Evolutionary conservation across 2,329 filamentous ascomycete species (phyloP), one percentile per base, ranked within the genome.

Genomic region (Capronia americana): DNA sequence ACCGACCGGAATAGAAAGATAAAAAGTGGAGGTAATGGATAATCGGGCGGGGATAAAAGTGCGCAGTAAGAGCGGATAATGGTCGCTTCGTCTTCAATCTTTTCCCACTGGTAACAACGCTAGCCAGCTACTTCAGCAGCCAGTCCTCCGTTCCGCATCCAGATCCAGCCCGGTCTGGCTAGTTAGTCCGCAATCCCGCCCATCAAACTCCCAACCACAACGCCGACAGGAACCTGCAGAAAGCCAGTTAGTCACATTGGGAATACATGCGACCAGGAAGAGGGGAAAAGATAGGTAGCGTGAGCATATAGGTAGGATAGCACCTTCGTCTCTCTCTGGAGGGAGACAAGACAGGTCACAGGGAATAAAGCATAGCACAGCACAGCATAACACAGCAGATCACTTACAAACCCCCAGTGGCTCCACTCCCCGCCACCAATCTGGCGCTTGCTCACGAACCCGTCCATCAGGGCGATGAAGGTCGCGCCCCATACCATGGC

Each of bases 371-470:
- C 48, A 41, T 17, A 41, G 1, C 34, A 38, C 46, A 26, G 7
- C 24, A 51, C 8, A 28, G 48, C 20, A 23, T 20, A 51, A 38
- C 32, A 50, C 2, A 20, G 20, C 20, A 24, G 17, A 53, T 7
- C 48, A 55, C 53, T 23, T 32, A 55, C 53, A 44, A 59, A 51
- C 8, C 32, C 34, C 59, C 59, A 62, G 20, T 62, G 59, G 28
- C 4, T 44, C 59, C 59, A 62, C 59, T 62, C 32, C 14, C 51
- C 51, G 24, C 59, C 59, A 2, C 59, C 59, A n/a, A 62, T 55
- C 59, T 62, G 59, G 32, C 59, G 32, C 14, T 23, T 46, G 14
- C 50, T 55, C 30, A 62, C 38, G 17, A 55, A 62, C 20, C 59
- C 59, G 23, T 62, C 59, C 14, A 54, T 24, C n/a, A 62, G 23